Percentiles rank a stretch among this genome's conserved stretches.
These are phyloP conservation scores for Sanghuangporus sanghuang DNA, from an alignment of 1,284 basidiomycete genomes.

Conservation along the genomic window DNA sequence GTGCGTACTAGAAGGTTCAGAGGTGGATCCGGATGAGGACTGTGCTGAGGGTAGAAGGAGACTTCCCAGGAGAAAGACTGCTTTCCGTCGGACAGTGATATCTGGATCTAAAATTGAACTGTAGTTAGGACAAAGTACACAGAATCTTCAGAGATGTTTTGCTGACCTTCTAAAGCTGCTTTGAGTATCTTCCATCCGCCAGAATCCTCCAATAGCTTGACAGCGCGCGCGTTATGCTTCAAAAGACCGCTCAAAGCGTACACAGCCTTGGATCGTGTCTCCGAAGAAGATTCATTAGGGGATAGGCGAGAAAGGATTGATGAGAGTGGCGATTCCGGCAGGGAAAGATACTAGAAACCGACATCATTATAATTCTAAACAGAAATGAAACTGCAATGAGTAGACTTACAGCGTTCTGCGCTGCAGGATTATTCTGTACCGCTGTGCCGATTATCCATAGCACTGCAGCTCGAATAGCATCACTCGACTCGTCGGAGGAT, in stretches of 20 bases:
- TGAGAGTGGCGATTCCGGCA: slow-evolving; percentile 55
- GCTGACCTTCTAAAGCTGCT: slow-evolving; percentile 56
- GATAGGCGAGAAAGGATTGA: slow-evolving; percentile 60
- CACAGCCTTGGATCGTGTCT: slow-evolving; percentile 76
- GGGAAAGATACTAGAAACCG: slow-evolving; percentile 57
- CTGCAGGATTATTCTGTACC: slow-evolving; percentile 90
- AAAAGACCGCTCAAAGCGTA: slow-evolving; percentile 84
- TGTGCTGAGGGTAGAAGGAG: slow-evolving; percentile 56
- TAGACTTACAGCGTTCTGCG: slow-evolving; percentile 74
- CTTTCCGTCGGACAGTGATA: slow-evolving; percentile 76
- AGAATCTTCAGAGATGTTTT: background rate
- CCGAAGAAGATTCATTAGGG: slow-evolving; percentile 41
- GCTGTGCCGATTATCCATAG: slow-evolving; percentile 95
- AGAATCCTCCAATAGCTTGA: slow-evolving; percentile 48
- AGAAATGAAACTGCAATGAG: background rate
- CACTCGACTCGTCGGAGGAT: slow-evolving; percentile 46
- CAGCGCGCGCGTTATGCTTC: slow-evolving; percentile 76
- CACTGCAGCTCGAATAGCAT: slow-evolving; percentile 65
- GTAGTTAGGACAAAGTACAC: background rate
- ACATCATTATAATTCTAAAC: background rate
- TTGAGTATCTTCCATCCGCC: slow-evolving; percentile 72
- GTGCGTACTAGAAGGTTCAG: slow-evolving; percentile 14
- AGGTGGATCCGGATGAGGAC: slow-evolving; percentile 20
- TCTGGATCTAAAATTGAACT: slow-evolving; percentile 55
- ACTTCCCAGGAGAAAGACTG: slow-evolving; percentile 77